phyloP scores from a whole-genome alignment of 192 early-diverging fungal species.

The Backusella macrospora region DNA sequence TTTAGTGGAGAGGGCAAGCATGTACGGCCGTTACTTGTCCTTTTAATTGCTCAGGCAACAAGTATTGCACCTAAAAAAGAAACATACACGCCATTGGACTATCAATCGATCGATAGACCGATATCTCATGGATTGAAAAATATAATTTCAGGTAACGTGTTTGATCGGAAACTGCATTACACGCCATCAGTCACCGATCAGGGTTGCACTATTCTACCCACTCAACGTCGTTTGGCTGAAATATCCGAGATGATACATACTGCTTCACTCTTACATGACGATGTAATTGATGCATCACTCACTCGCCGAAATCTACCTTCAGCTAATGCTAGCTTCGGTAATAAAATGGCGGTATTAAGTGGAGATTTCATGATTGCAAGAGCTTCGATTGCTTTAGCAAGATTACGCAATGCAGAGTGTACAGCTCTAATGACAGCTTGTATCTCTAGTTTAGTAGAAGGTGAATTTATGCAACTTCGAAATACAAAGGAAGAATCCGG shows the following conservation, averaged over 20 bases:
- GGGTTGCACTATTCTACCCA: slow-evolving; percentile 68
- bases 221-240: slow-evolving; percentile 92
- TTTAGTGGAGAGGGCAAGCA: slow-evolving; percentile 86
- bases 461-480: slow-evolving; percentile 96
- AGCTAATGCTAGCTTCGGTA: slow-evolving; percentile 88
- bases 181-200: slow-evolving; percentile 33
- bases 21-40: slow-evolving; percentile 88
- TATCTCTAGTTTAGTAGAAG: slow-evolving; percentile 93
- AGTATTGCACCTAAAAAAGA: slow-evolving; percentile 62
- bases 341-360: slow-evolving; percentile 96
- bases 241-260: slow-evolving; percentile 99
- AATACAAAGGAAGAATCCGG: slow-evolving; percentile 56
- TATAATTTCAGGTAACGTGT: slow-evolving; percentile 14
- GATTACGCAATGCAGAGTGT: slow-evolving; percentile 88
- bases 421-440: slow-evolving; percentile 92
- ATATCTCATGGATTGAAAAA: slow-evolving; percentile 53
- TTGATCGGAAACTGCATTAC: slow-evolving; percentile 26
- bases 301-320: slow-evolving; percentile 76
- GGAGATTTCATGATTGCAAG: slow-evolving; percentile 94
- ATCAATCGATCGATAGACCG: slow-evolving; percentile 62
- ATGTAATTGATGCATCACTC: slow-evolving; percentile 74
- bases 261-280: slow-evolving; percentile 93
- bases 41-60: slow-evolving; percentile 88
- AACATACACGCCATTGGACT: slow-evolving; percentile 45
- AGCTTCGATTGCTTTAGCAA: slow-evolving; percentile 88